Evolutionary conservation across 2,329 filamentous ascomycete species (phyloP), one percentile per base, ranked within the genome.

Genomic region (Lasiodiplodia citricola): DNA sequence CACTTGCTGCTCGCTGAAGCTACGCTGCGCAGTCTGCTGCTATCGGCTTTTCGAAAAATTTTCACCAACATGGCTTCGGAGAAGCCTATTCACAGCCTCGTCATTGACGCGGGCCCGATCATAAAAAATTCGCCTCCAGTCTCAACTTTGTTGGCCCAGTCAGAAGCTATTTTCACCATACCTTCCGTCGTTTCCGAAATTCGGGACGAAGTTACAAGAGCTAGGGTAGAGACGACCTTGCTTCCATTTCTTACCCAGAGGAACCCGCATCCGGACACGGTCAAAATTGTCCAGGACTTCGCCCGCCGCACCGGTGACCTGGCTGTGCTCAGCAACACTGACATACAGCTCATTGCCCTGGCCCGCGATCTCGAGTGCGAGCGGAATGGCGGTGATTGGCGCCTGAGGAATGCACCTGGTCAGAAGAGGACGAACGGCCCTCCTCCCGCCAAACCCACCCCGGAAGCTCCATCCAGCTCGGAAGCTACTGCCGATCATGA

Each of bases 301-400:
- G 92, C 96, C 55, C 88, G 92, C 67, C 91, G 90, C 78, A 98
- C 96, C 0, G 96, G 96, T 67, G 96, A 99, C 79, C 86, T 94
- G 71, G 88, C 91, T 13, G 95, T 97, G 0, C 83, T 99, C 69
- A 97, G 94, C 81, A 89, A 87, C 76, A 92, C 94, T 1, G 96
- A 99, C 88, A 84, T 98, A 70, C 92, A 96, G 73, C 87, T 99
- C 51, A 84, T 98, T 75, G 96, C 95, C 10, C 83, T 99, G 68
- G 92, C 93, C 0, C 98, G 98, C 79, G 96, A 99, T 78, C 79
- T 98, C n/a, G 95, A 98, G 75, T 92, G 92, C 75, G 94, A 98
- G 83, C 85, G 90, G 69, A 96, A 97, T 77, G 89, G 90, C n/a
- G 94, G 94, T 2, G 90, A 97, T 77, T 97, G 93, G 91, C 87